These are phyloP conservation scores for Phytophthora aleatoria DNA, from an alignment of 352 stramenopile species.

Conservation along the genomic window DNA sequence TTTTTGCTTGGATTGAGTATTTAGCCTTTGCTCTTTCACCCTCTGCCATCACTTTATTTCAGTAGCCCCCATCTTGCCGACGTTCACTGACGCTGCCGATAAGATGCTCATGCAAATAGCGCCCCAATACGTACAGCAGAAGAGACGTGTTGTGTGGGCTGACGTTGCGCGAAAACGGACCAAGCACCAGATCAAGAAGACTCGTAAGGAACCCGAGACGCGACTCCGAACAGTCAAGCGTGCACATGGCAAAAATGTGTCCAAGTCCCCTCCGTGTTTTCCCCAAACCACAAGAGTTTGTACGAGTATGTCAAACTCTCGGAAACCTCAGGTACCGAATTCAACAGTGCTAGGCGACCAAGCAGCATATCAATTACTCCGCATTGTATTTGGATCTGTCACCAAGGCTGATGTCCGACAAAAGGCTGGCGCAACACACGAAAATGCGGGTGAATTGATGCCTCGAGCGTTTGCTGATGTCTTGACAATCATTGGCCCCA, in stretches of 20 bases:
- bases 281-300: background rate
- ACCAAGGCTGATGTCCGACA: slow-evolving; percentile 5
- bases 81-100: slow-evolving; percentile 4
- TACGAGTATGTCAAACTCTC: background rate
- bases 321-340: background rate
- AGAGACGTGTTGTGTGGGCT: slow-evolving; percentile 9
- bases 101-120: slow-evolving; percentile 7
- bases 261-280: slow-evolving; percentile 4
- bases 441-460: slow-evolving; percentile 6
- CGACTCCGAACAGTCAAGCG: slow-evolving; percentile 13
- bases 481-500: background rate
- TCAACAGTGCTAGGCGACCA: background rate
- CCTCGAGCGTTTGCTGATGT: background rate
- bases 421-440: slow-evolving; percentile 9
- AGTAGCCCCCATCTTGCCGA: background rate
- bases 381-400: slow-evolving; percentile 1
- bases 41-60: too few relatives aligned
- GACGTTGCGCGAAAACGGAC: background rate
- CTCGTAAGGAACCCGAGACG: slow-evolving; percentile 6
- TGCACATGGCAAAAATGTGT: slow-evolving; percentile 3
- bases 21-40: too few relatives aligned
- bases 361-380: slow-evolving; percentile 3
- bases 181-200: slow-evolving; percentile 5
- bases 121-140: slow-evolving; percentile 3
- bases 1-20: background rate